Evolutionary conservation across 225 moss, liverwort and hornwort genomes (phyloP).

Genomic region (Straminergon stramineum): DNA sequence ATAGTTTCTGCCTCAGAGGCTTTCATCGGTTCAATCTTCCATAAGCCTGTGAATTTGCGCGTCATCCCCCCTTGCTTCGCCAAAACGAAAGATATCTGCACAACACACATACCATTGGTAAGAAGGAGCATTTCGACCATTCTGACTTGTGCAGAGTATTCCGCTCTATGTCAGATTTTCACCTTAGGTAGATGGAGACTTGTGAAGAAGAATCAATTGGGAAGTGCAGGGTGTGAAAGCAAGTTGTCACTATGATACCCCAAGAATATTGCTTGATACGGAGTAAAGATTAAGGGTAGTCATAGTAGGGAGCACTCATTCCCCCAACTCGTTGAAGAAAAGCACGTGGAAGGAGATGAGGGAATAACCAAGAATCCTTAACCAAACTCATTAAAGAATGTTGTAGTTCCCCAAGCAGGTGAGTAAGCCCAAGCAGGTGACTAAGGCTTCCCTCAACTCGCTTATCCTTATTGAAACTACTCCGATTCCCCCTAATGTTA

Average conservation of each 20-base stretch:
- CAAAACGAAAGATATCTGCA: constrained; percentile 61
- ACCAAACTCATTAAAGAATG: not conserved
- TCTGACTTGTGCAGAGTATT: not conserved
- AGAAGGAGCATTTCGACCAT: not conserved
- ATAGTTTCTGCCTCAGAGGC: constrained; percentile 16
- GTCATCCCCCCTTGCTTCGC: constrained; percentile 73
- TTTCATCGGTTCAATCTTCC: constrained; percentile 69
- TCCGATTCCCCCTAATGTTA: not conserved
- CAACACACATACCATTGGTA: not conserved
- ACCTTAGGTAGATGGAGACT: not conserved
- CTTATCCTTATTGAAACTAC: not conserved
- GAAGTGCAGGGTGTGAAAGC: not conserved
- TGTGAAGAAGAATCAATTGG: not conserved
- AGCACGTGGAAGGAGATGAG: not conserved
- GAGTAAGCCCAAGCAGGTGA: too few relatives aligned
- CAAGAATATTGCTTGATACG: not conserved
- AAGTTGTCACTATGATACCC: too few relatives aligned
- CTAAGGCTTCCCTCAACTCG: not conserved
- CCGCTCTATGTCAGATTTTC: not conserved
- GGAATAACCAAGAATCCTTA: not conserved
- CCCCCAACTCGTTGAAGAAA: not conserved
- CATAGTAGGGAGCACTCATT: too few relatives aligned
- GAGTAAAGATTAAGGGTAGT: not conserved
- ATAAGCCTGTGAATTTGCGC: constrained; percentile 70
- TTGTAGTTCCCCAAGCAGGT: not conserved